Evolutionary conservation across 2,329 filamentous ascomycete species (phyloP), one percentile per base, ranked within the genome.

Genomic region (Phaeosphaeria sp.): DNA sequence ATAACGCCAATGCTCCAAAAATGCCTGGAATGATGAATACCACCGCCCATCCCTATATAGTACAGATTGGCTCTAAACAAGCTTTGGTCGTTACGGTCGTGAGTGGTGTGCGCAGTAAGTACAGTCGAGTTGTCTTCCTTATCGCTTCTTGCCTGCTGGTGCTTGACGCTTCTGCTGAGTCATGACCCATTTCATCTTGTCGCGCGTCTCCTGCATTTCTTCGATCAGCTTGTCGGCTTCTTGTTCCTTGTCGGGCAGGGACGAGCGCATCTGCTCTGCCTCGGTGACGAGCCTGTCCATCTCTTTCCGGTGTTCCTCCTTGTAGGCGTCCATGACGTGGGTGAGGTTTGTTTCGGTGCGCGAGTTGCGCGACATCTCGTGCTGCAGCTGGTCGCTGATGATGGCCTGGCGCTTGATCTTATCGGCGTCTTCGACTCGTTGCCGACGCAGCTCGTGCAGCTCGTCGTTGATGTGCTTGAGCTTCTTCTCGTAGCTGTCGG

Each of bases 141-240:
- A 54, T 27, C 36, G 48, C 48, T 24, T 42, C 27, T 50, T 46
- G 22, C 44, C 22, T 15, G 44, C 44, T 36, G 46, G 47, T 20
- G 59, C 21, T 50, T 73, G 68, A 17, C 64, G 69, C 49, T 67
- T 61, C 20, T 73, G 65, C 51, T 75, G 72, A 6, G 71, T 66
- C 63, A 93, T 82, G 15, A 90, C 89, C 90, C 90, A 93, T 69
- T 82, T 86, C 75, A 93, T 82, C 79, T 91, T 87, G 61, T 87
- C 82, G 50, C 91, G 79, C n/a, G 86, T 84, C 65, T 85, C 81
- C 63, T 82, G 81, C 44, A 88, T 79, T 69, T 89, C 86, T 39
- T 82, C 76, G n/a, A 90, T 77, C 24, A 86, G 80, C 55, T 75
- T 76, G 61, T 87, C 81, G 66, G 90, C 89, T 69, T 89, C 84